Evolutionary conservation across 805 yeast species (phyloP).

Genomic region (Candida loeiensis): DNA sequence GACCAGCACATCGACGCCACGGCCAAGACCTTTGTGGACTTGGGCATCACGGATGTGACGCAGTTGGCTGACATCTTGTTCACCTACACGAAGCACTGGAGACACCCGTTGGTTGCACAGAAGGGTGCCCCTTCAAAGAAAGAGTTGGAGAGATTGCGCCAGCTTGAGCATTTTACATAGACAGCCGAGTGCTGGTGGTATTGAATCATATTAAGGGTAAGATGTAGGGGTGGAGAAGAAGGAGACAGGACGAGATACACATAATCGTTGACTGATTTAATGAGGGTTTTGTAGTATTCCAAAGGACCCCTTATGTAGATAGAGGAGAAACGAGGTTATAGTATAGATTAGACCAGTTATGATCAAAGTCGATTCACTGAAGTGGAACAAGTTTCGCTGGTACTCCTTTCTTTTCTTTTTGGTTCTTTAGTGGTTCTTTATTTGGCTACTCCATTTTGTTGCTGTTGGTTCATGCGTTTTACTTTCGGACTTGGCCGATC

Average conservation of each 20-base stretch:
- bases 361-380: neutral
- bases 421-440: no score
- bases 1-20: conserved; percentile 59
- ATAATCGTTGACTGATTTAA: no score
- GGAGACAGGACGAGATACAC: neutral
- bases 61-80: conserved; percentile 45
- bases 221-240: neutral
- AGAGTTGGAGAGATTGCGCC: conserved; percentile 41
- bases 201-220: no score
- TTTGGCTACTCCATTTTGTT: no score
- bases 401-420: no score
- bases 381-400: no score
- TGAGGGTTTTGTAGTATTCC: no score
- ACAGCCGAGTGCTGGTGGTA: neutral
- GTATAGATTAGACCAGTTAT: no score
- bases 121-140: conserved; percentile 40
- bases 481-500: neutral
- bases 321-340: no score
- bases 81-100: conserved; percentile 46
- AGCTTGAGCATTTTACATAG: conserved; percentile 40
- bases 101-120: conserved; percentile 48
- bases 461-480: no score
- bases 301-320: no score
- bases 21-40: conserved; percentile 64
- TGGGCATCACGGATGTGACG: conserved; percentile 51